A percentile compares a stretch with the other conserved stretches of the same genome.
Evolutionary conservation across 345 rosid genomes (phyloP).

Genomic region (Erysimum cheiranthoides): DNA sequence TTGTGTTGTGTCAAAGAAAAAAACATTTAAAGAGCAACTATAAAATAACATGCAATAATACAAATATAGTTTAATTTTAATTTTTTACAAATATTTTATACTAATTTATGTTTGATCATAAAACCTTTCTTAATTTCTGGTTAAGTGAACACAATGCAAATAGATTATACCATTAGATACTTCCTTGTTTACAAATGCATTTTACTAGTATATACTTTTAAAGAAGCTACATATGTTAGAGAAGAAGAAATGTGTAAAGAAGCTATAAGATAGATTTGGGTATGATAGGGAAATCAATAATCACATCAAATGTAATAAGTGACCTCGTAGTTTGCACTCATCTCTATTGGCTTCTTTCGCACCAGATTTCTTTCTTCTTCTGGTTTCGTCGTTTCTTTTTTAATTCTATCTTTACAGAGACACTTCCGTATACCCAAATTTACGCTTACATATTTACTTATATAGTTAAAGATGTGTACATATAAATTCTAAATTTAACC

Average conservation of each 20-base stretch:
- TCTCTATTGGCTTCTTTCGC: constrained; percentile 35
- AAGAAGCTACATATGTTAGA: neutral
- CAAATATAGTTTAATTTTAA: neutral
- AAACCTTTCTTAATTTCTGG: neutral
- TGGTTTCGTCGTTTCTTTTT: constrained; percentile 16
- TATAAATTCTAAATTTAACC: neutral
- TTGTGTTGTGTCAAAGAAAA: neutral
- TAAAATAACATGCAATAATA: neutral
- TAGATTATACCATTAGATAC: neutral
- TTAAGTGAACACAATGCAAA: neutral
- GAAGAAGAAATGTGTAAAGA: neutral
- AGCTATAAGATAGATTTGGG: constrained; percentile 23
- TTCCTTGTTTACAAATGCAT: neutral
- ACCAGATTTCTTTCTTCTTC: constrained; percentile 38
- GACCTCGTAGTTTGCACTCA: constrained; percentile 37
- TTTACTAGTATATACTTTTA: neutral
- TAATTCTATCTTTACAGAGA: neutral
- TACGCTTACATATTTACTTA: constrained; percentile 15
- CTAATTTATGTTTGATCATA: neutral
- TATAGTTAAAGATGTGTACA: neutral
- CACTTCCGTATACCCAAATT: constrained; percentile 24
- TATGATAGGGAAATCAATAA: constrained; percentile 22
- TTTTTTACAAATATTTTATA: neutral
- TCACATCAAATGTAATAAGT: constrained; percentile 30
- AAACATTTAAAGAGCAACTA: neutral